phyloP scores from a whole-genome alignment of 768 basidiomycete genomes.

The Rhodotorula diobovata region DNA sequence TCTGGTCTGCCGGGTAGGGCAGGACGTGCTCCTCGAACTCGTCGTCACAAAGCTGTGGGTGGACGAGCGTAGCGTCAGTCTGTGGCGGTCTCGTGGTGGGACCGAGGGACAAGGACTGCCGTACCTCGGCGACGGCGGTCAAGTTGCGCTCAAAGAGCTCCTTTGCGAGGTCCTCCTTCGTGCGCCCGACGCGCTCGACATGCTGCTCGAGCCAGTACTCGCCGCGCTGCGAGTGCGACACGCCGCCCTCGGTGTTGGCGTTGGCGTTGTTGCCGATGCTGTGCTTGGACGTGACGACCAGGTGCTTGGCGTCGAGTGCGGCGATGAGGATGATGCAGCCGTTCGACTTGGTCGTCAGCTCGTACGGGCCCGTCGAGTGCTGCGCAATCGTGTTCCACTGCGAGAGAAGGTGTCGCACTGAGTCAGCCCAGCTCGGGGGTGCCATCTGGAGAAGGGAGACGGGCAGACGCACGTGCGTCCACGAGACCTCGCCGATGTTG shows the following conservation, averaged over 20 bases:
- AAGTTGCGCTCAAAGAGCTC: constrained; percentile 73
- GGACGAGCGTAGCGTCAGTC: background rate
- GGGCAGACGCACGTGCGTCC: constrained; percentile 68
- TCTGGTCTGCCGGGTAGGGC: constrained; percentile 69
- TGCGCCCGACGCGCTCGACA: constrained; percentile 58
- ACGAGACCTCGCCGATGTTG: constrained; percentile 92
- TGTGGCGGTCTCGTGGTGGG: background rate
- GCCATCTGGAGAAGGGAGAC: background rate
- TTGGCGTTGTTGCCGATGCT: constrained; percentile 58
- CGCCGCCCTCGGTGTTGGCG: constrained; percentile 42
- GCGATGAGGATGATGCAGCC: constrained; percentile 94
- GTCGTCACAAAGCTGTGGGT: constrained; percentile 83
- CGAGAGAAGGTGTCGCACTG: too few species aligned
- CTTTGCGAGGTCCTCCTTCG: constrained; percentile 67
- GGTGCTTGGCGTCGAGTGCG: constrained; percentile 64
- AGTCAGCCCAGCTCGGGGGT: background rate
- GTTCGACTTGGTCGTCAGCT: constrained; percentile 85
- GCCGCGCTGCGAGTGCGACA: constrained; percentile 75
- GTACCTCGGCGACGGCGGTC: constrained; percentile 87
- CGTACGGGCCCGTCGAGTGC: constrained; percentile 61
- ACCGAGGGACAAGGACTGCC: constrained; percentile 33
- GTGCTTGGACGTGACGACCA: constrained; percentile 89
- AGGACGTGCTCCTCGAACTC: constrained; percentile 95
- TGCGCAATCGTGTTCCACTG: constrained; percentile 43
- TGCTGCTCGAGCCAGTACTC: constrained; percentile 76